Percentiles rank a stretch among this genome's conserved stretches.
Conservation (phyloP, 225 moss, liverwort and hornwort species). For the Physcomitrium patens region DNA sequence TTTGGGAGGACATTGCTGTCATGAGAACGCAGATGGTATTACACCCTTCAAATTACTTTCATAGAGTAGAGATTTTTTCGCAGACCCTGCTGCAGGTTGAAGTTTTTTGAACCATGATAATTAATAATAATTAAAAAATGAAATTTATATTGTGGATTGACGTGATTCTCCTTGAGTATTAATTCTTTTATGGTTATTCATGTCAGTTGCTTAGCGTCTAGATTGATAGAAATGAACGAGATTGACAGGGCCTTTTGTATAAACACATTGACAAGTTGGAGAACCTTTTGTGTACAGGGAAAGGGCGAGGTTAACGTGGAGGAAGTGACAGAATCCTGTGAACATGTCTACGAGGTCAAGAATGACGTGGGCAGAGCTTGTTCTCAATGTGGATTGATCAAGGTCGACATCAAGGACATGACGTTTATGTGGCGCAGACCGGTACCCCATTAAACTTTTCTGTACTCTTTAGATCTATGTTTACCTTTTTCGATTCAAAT, state of each 20-base stretch:
- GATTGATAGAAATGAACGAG: background rate
- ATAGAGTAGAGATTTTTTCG: no score
- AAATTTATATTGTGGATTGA: no score
- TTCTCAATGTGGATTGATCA: slow-evolving; percentile 52
- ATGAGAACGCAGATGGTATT: slow-evolving; percentile 8
- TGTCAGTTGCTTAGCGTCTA: no score
- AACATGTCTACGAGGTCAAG: slow-evolving; percentile 39
- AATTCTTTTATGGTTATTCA: no score
- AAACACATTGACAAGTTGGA: slow-evolving; percentile 11
- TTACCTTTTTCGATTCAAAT: background rate
- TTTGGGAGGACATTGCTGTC: slow-evolving; percentile 48
- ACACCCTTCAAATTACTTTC: no score
- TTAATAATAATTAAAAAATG: no score
- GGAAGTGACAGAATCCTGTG: slow-evolving; percentile 21
- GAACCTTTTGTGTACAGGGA: slow-evolving; percentile 25
- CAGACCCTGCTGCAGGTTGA: no score
- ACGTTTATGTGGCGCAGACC: slow-evolving; percentile 35
- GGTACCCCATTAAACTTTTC: slow-evolving; percentile 33
- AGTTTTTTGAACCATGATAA: no score
- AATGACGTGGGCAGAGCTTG: slow-evolving; percentile 57
- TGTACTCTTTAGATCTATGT: background rate
- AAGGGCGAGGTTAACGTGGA: slow-evolving; percentile 23
- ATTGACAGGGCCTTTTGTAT: background rate
- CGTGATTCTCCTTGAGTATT: no score
- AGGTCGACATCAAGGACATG: slow-evolving; percentile 61